Evolutionary conservation across 345 rosid species (phyloP), one percentile per base, ranked within the genome.

Genomic region (Citrus unshiu): DNA sequence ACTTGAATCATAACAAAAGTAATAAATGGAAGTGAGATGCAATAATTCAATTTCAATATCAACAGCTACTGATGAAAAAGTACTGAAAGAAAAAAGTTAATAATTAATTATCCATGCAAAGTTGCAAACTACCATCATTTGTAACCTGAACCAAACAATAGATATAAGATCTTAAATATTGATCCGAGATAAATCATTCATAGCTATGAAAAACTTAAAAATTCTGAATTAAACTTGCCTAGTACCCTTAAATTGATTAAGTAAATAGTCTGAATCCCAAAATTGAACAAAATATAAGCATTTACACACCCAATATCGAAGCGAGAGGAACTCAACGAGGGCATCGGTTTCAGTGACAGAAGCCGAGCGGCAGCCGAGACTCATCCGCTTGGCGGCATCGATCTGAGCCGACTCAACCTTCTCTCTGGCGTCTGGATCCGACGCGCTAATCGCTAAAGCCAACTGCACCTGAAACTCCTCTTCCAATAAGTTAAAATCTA

Each of bases 391-490:
- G 62, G 98, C 98, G 1, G 98, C 97, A 56, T 93, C 98, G 85
- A 95, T 89, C 98, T 95, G 95, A 79, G 92, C 98, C 4, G 95
- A 90, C 83, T 93, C 95, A 8, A 94, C 90, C 84, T 91, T 90
- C 87, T 88, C 89, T 25, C 86, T 35, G 51, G 87, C 75, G 81
- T 88, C 90, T 68, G 92, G 88, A 84, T 94, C 97, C 82, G 98
- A 95, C 21, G 92, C 98, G 81, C 98, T 95, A 37, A 95, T 93
- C 73, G 98, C 98, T 85, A 95, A 76, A 80, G 98, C 98, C 86
- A 95, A 76, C 83, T 95, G 97, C 54, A 95, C 92, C 89, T 95
- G 98, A 75, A 89, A 95, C 89, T 95, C 98, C 80, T 95, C 98
- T 70, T 95, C 98, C 83, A 93, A 75, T 62, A 90, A 86, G 88